phyloP scores from a whole-genome alignment of 305 asterid species.

The Withania somnifera region DNA sequence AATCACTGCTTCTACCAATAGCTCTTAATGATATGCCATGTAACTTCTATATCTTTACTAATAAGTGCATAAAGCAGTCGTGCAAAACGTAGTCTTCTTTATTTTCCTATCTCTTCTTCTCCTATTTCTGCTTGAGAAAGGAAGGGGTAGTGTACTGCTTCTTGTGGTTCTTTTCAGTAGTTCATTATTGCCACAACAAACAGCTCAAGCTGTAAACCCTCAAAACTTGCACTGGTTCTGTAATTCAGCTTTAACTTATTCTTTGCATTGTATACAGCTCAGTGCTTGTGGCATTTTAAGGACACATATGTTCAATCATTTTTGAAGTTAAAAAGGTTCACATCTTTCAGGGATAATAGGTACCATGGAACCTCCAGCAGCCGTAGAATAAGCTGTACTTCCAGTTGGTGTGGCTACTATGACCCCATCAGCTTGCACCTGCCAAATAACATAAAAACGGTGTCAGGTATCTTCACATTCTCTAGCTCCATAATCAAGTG shows the following conservation, averaged over 20 bases:
- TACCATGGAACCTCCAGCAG: conserved; percentile 99
- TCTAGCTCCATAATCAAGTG: neutral
- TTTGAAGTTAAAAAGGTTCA: neutral
- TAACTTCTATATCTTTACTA: neutral
- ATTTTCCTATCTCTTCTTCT: neutral
- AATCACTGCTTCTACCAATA: neutral
- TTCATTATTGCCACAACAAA: neutral
- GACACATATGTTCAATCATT: neutral
- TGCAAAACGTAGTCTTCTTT: neutral
- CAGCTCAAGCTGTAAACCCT: neutral
- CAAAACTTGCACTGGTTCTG: neutral
- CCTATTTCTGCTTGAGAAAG: neutral
- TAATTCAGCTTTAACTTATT: neutral
- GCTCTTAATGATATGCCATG: neutral
- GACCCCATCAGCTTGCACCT: conserved; percentile 99
- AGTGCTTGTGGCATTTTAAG: neutral
- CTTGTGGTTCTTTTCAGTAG: neutral
- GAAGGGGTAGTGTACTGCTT: neutral
- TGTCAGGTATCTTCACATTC: neutral
- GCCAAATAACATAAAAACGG: conserved; percentile 4
- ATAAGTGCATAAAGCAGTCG: neutral
- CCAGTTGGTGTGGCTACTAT: conserved; percentile 99
- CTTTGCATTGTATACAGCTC: neutral
- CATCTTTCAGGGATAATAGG: neutral
- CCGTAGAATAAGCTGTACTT: conserved; percentile 97